Base-by-base conservation (phyloP, 345 rosid genomes). In the Bruguiera parviflora region DNA sequence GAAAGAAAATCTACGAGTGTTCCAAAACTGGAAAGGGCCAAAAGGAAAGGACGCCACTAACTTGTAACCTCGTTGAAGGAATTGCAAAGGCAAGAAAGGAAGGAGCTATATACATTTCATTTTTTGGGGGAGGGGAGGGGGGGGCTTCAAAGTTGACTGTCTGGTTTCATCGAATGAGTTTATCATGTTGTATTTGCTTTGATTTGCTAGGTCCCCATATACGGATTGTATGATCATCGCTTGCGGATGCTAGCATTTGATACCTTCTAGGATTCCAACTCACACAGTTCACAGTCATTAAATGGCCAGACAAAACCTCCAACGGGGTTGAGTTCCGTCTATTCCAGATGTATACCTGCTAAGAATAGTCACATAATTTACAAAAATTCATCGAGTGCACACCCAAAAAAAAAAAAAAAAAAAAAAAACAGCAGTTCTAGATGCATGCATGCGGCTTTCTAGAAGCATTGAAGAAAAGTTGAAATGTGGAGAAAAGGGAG, bases 341-440 rank as follows among this genome's bases (percentile, higher is more conserved):
- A 75, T 87, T 94, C 97, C 96, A 94, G 67, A 94, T 80, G 75
- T 88, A 94, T 6, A 94, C 92, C 97, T 94, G 84, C 69, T 51
- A 69, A 63, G 39, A 64, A 58, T 7, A 18, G 22, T 63, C 9
- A 66, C 13, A 72, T 27, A 24, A 61, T 43, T 53, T 52, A 59
- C 51, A 63, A 25, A 20, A 18, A 58, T 67, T 65, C 52, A 35
- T 4, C 19, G 24, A 27, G 46, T 59, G 28, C 19, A 67, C 1
- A 3, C 28, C 28, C n/a, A 18, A 3, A 28, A 19, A 16, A 10
- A 19, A 11, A 1, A 16, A 25, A 37, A 5, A 0, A 37, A 8
- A 6, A 67, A 11, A 56, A 3, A 2, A 39, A 39, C 46, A 39
- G 46, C 2, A 39, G 13, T 2, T 39, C 46, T 9, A 39, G 46